Evolutionary conservation across 164 flowering plant species (phyloP).

Genomic region (Tetracentron sinense): DNA sequence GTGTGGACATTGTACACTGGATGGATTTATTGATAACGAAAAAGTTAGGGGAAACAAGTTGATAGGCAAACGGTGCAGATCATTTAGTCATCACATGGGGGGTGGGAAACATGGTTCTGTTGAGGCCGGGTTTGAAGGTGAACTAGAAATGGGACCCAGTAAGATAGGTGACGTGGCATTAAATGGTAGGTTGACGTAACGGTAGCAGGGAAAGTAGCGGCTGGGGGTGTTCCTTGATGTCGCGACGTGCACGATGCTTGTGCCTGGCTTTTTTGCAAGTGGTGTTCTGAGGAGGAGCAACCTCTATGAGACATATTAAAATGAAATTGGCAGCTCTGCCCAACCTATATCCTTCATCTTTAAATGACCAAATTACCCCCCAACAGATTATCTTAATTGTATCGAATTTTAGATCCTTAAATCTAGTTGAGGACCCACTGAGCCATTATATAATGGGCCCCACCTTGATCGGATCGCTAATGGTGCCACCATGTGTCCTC

Average conservation of each 20-base stretch:
- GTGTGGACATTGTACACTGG: background rate
- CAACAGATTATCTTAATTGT: background rate
- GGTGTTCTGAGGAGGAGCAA: conserved; percentile 27
- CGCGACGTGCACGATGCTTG: conserved; percentile 22
- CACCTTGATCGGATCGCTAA: too few species aligned
- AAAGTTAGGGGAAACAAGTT: background rate
- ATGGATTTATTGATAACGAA: too few species aligned
- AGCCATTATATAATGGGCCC: too few species aligned
- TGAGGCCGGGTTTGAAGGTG: background rate
- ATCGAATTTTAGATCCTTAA: too few species aligned
- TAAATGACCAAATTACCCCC: background rate
- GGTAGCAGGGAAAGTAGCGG: background rate
- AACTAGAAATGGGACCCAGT: conserved; percentile 10
- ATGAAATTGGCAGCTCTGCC: background rate
- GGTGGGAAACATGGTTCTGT: background rate
- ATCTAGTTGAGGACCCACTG: too few species aligned
- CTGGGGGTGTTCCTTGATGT: conserved; percentile 7
- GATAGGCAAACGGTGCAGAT: background rate
- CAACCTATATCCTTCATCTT: background rate
- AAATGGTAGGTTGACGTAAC: conserved; percentile 19
- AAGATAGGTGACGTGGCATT: conserved; percentile 11
- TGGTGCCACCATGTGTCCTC: too few species aligned
- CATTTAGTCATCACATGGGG: conserved; percentile 9
- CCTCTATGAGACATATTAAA: conserved; percentile 11
- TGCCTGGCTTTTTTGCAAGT: conserved; percentile 12